Base-by-base conservation (phyloP, 805 yeast genomes). In the Spathaspora boniae region DNA sequence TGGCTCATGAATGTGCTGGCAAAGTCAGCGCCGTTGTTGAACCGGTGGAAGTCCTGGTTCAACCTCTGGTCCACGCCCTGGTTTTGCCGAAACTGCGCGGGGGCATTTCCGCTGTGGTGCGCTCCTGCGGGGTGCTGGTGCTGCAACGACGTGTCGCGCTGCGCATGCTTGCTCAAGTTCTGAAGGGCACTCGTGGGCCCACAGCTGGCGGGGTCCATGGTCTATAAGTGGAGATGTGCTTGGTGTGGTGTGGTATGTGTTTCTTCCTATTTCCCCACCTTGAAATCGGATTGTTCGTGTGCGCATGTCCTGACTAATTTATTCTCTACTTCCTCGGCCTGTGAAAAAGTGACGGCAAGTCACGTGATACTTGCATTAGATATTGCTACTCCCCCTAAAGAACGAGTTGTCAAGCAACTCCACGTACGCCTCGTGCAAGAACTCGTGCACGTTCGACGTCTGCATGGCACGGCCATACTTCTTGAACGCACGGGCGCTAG, bases 391-490 rank as follows among this genome's bases (percentile, higher is more conserved):
- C 12, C 11, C 11, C 12, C 25, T 22, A 22, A 22, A 22, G 11
- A 22, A 11, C 7, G 9, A 40, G 16, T 11, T 18, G 8, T 40
- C 46, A 27, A 36, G 40, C 6, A 77, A 39, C 34, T 65, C 70
- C n/a, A 50, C 57, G 53, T 74, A 89, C 0, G 88, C 80, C 6
- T 63, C 67, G 1, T 83, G 82, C 17, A 93, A 78, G 40, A 68
- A 72, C 32, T 74, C 70, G 42, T 87, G 88, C 20, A 91, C 62
- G 53, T 89, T 86, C 3, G 87, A 76, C 0, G 98, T 86, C 50
- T 86, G 87, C 86, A 87, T 80, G 3, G 93, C 73, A 33, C 98
- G 64, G 1, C 86, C 85, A 40, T 78, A 70, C 32, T 68, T 66
- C 14, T 64, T 60, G 49, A 68, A 93, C 0, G 97, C 96, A 39